phyloP scores from a whole-genome alignment of 1,284 basidiomycete species.

The Cryptococcus wingfieldii region DNA sequence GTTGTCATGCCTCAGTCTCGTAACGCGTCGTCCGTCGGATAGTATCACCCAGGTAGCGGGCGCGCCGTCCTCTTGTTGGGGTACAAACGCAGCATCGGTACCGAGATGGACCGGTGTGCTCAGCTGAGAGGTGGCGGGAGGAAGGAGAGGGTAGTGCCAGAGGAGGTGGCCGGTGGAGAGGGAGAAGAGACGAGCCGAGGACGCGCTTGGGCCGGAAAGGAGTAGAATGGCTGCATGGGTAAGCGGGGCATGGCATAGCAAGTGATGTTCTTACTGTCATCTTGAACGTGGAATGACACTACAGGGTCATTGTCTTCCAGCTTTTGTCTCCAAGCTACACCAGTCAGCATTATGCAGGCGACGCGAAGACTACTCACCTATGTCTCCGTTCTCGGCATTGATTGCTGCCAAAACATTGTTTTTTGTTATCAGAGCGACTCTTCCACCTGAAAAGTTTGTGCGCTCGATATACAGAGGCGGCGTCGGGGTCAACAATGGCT shows the following conservation, averaged over 20 bases:
- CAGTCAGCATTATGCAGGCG: neutral
- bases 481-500: slow-evolving; percentile 53
- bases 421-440: slow-evolving; percentile 60
- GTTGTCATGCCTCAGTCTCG: slow-evolving; percentile 22
- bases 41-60: slow-evolving; percentile 31
- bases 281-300: slow-evolving; percentile 62
- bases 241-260: neutral
- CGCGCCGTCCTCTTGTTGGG: slow-evolving; percentile 6
- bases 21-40: slow-evolving; percentile 34
- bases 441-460: slow-evolving; percentile 5
- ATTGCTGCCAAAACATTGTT: slow-evolving; percentile 76
- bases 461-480: slow-evolving; percentile 42
- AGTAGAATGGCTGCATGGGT: slow-evolving; percentile 58
- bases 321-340: slow-evolving; percentile 72
- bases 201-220: slow-evolving; percentile 69
- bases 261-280: slow-evolving; percentile 54
- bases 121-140: slow-evolving; percentile 50
- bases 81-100: slow-evolving; percentile 49
- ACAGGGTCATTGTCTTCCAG: slow-evolving; percentile 66
- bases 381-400: slow-evolving; percentile 63
- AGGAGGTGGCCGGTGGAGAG: slow-evolving; percentile 62
- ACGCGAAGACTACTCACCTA: slow-evolving; percentile 56
- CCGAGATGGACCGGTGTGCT: slow-evolving; percentile 53
- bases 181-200: slow-evolving; percentile 68
- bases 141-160: slow-evolving; percentile 62